Conservation (phyloP, 164 flowering plant species). For the Buxus sempervirens region DNA sequence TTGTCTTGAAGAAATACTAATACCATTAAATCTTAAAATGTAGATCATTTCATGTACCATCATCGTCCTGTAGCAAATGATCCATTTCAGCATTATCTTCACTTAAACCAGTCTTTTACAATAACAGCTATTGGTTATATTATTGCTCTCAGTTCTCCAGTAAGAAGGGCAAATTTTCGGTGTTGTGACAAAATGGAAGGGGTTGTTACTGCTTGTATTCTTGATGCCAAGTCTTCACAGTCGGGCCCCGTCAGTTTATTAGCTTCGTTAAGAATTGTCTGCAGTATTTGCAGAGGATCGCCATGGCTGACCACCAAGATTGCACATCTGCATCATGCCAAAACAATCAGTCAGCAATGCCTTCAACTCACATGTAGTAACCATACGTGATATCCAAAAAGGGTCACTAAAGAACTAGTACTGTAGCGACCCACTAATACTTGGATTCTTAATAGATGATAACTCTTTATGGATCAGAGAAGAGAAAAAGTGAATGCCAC, state of each 20-base stretch:
- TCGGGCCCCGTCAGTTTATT: constrained; percentile 24
- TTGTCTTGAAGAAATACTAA: too few relatives aligned
- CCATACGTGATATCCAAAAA: neutral
- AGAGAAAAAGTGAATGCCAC: too few relatives aligned
- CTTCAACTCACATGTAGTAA: too few relatives aligned
- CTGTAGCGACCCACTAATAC: too few relatives aligned
- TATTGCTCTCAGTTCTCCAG: constrained; percentile 72
- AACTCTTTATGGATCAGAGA: too few relatives aligned
- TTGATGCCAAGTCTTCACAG: constrained; percentile 43
- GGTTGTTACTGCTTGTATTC: constrained; percentile 40
- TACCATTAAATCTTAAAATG: too few relatives aligned
- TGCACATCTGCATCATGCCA: constrained; percentile 48
- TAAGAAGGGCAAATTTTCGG: constrained; percentile 62
- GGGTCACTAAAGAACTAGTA: too few relatives aligned
- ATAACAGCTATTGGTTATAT: constrained; percentile 8
- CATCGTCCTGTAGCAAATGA: too few relatives aligned
- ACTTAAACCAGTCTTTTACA: too few relatives aligned
- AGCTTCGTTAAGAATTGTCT: constrained; percentile 61
- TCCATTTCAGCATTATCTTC: too few relatives aligned
- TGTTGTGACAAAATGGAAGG: constrained; percentile 69
- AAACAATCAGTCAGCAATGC: neutral
- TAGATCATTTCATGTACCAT: too few relatives aligned
- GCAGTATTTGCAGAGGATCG: constrained; percentile 89
- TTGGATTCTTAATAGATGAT: too few relatives aligned
- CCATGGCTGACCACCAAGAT: constrained; percentile 90